phyloP scores from a whole-genome alignment of 768 basidiomycete genomes.

The Pleurotus platypus region DNA sequence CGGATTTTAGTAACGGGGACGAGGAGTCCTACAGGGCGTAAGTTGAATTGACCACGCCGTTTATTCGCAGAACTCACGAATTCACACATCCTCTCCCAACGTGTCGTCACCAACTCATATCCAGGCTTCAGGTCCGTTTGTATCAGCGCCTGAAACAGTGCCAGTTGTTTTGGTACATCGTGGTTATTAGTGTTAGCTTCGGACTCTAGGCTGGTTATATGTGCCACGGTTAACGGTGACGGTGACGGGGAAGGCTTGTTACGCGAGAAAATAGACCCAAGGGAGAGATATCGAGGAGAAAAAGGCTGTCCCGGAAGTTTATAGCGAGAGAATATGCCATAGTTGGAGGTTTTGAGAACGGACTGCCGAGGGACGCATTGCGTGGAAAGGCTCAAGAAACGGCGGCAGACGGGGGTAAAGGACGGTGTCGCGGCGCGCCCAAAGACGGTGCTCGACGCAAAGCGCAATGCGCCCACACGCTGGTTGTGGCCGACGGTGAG shows the following conservation, averaged over 20 bases:
- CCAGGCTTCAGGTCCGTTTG: constrained; percentile 64
- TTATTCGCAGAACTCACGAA: constrained; percentile 51
- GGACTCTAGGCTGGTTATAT: constrained; percentile 71
- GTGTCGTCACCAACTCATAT: constrained; percentile 67
- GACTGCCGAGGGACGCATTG: constrained; percentile 9
- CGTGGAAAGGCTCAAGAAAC: neutral
- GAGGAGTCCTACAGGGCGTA: constrained; percentile 48
- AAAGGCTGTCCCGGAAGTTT: neutral
- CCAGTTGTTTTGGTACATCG: constrained; percentile 66
- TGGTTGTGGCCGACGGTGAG: neutral
- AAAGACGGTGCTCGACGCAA: constrained; percentile 12
- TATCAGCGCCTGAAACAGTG: constrained; percentile 62
- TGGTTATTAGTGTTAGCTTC: constrained; percentile 73
- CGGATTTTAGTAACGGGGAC: constrained; percentile 68
- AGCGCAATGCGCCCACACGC: constrained; percentile 12
- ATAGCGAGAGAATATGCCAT: constrained; percentile 3
- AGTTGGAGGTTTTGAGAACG: constrained; percentile 5
- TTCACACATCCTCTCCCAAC: constrained; percentile 84
- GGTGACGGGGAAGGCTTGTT: constrained; percentile 44
- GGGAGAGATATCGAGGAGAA: constrained; percentile 25
- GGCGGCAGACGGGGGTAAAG: constrained; percentile 12
- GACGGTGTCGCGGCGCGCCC: neutral
- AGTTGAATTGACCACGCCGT: constrained; percentile 7
- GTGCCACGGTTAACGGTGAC: constrained; percentile 62
- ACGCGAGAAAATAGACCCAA: constrained; percentile 45